Evolutionary conservation across 2,329 filamentous ascomycete genomes (phyloP), one percentile per base, ranked within the genome.

Genomic region (Ophiostoma australiae): DNA sequence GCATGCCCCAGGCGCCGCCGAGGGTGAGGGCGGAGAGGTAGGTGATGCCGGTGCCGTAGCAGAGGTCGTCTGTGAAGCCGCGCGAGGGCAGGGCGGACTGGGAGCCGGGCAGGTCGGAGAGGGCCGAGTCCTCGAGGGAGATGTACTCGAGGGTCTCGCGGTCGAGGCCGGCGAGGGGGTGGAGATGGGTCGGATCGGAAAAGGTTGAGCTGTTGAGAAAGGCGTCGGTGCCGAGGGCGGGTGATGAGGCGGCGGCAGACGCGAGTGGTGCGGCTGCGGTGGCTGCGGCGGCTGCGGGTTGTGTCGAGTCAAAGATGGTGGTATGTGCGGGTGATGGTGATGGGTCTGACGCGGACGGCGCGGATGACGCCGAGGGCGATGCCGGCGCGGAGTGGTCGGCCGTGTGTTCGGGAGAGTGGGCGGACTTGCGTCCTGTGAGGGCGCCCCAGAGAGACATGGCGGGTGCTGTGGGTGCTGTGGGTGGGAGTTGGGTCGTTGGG

Each of bases 21-120:
- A 96, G 79, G 58, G 90, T 87, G 77, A 99, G 84, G 7, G 91
- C 95, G n/a, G 91, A 84, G 73, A 99, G 85, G 79, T 99, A 99
- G 78, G 93, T 97, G 73, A 94, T 90, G 76, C 95, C 95, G 31
- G 95, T 96, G 78, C 96, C 95, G 80, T 99, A 99, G 83, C 95
- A 98, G 72, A 99, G 88, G 80, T 99, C 95, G 79, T 99, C 95
- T 73, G 94, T 97, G 89, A 97, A 99, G 79, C 95, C 95, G 80
- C 95, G 90, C 71, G 94, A 97, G 63, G 96, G 95, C 70, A 99
- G 87, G 70, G 94, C 91, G 63, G 94, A 96, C 79, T 92, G 91
- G 72, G 89, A 87, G 77, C 93, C 94, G 68, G 94, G 93, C 27
- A 97, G 86, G 77, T 96, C 90, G 73, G 93, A 93, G 72, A 97